Percentiles rank a stretch among this genome's conserved stretches.
These are phyloP conservation scores for Phlyctochytrium planicorne DNA, from an alignment of 192 early-diverging fungal species.

Conservation along the genomic window DNA sequence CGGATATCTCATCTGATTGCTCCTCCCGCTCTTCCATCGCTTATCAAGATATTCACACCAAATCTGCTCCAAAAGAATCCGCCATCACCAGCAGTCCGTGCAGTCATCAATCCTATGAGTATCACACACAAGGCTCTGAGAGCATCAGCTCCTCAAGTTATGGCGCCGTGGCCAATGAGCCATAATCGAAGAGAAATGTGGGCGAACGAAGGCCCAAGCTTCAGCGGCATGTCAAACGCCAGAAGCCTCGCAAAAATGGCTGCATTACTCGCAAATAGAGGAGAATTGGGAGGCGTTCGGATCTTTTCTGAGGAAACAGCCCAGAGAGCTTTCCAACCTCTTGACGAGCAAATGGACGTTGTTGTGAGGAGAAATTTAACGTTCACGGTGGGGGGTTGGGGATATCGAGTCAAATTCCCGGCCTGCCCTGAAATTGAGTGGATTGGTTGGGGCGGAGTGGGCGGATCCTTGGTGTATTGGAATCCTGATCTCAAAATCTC, in stretches of 20 bases:
- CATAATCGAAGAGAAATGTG: constrained; percentile 21
- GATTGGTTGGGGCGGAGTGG: constrained; percentile 65
- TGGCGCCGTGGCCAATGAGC: constrained; percentile 6
- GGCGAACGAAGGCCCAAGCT: constrained; percentile 35
- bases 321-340: constrained; percentile 25
- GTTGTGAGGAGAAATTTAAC: constrained; percentile 9
- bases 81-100: constrained; percentile 30
- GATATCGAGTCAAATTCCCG: not conserved
- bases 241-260: constrained; percentile 55
- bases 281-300: constrained; percentile 28
- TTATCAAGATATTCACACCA: not conserved
- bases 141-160: constrained; percentile 24
- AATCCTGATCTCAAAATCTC: constrained; percentile 55
- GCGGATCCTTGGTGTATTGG: constrained; percentile 53
- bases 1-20: constrained; percentile 38
- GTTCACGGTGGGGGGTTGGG: constrained; percentile 9
- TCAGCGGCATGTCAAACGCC: constrained; percentile 57
- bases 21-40: constrained; percentile 30
- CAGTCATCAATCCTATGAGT: constrained; percentile 21
- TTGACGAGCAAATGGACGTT: constrained; percentile 13
- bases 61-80: not conserved
- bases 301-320: constrained; percentile 32
- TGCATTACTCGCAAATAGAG: constrained; percentile 59
- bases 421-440: constrained; percentile 16
- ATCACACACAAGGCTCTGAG: constrained; percentile 26